These are phyloP conservation scores for Syzygium aqueum DNA, from an alignment of 345 rosid species.

Conservation along the genomic window DNA sequence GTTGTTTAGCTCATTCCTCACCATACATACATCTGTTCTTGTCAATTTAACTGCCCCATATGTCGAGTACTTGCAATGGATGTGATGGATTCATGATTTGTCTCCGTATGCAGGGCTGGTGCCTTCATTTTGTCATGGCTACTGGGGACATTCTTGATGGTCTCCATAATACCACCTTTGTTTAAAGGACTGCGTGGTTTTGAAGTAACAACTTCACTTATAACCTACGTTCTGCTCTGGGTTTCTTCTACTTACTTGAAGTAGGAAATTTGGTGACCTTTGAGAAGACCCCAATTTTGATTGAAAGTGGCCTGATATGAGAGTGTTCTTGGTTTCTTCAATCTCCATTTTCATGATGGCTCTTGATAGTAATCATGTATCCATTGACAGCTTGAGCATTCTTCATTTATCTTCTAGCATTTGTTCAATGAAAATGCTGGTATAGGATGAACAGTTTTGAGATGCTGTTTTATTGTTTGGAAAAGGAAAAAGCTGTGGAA, in stretches of 20 bases:
- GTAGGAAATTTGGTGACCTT: conserved; percentile 15
- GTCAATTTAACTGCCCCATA: background rate
- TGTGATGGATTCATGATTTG: background rate
- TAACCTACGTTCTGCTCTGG: conserved; percentile 81
- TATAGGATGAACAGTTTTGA: background rate
- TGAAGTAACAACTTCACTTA: conserved; percentile 73
- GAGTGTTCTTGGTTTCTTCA: background rate
- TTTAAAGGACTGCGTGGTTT: conserved; percentile 77
- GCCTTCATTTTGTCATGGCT: conserved; percentile 81
- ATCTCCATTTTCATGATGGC: background rate
- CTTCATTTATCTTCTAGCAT: background rate
- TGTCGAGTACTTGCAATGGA: background rate
- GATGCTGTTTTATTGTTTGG: background rate
- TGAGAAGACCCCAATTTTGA: background rate
- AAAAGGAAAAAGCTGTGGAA: background rate
- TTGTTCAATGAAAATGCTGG: background rate
- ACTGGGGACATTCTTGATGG: conserved; percentile 94
- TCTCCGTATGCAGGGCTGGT: conserved; percentile 49
- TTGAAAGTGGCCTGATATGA: background rate
- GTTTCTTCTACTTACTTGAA: conserved; percentile 66
- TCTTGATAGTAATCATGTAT: background rate
- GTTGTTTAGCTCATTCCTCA: background rate
- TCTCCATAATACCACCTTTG: conserved; percentile 74
- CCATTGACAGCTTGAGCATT: background rate
- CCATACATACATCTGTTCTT: background rate